Evolutionary conservation across 2,329 filamentous ascomycete genomes (phyloP).

Genomic region (Monosporascus sp.): DNA sequence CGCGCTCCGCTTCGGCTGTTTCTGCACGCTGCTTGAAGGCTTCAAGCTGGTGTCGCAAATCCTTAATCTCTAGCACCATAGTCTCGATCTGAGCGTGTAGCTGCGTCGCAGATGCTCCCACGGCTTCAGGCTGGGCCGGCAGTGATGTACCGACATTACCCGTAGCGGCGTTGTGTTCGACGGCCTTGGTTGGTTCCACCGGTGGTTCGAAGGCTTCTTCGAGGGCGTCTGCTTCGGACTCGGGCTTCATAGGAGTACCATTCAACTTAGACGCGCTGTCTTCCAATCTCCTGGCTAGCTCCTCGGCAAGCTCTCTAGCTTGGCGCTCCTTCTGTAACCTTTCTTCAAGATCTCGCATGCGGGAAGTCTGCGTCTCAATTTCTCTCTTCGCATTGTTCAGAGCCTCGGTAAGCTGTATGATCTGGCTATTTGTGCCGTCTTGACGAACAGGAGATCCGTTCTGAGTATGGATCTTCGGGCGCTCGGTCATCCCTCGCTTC

Average conservation of each 20-base stretch:
- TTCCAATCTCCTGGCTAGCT: constrained; percentile 66
- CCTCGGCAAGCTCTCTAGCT: constrained; percentile 79
- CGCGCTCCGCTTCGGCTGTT: constrained; percentile 71
- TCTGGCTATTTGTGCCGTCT: constrained; percentile 60
- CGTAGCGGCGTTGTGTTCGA: constrained; percentile 13
- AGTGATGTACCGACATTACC: constrained; percentile 14
- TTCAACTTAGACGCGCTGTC: constrained; percentile 40
- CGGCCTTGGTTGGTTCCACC: constrained; percentile 21
- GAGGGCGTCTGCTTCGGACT: constrained; percentile 33
- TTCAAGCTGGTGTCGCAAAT: constrained; percentile 75
- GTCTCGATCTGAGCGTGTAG: constrained; percentile 68
- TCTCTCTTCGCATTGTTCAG: constrained; percentile 80
- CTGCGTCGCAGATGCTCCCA: constrained; percentile 31
- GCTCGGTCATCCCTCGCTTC: constrained; percentile 71
- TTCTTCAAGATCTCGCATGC: constrained; percentile 76
- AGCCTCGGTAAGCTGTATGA: constrained; percentile 78
- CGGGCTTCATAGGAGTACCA: constrained; percentile 27
- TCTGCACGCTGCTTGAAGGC: constrained; percentile 73
- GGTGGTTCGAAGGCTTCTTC: constrained; percentile 44
- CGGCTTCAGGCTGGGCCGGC: constrained; percentile 27
- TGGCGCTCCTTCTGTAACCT: constrained; percentile 72
- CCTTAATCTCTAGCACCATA: constrained; percentile 74
- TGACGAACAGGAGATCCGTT: constrained; percentile 54
- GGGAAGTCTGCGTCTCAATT: constrained; percentile 73
- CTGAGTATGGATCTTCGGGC: constrained; percentile 52